phyloP scores from a whole-genome alignment of 805 yeast genomes.

The Candida odintsovae region DNA sequence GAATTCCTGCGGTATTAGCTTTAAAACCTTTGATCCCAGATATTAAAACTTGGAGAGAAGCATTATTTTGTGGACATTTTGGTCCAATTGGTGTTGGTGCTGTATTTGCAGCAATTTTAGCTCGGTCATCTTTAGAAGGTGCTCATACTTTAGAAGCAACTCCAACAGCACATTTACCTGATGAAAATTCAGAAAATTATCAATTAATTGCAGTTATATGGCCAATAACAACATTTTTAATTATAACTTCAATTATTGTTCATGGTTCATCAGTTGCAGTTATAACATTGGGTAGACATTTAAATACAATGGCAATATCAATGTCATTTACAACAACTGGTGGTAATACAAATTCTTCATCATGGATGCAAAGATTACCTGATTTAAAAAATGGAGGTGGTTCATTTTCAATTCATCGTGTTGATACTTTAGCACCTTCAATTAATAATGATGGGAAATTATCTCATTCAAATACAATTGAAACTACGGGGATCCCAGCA shows the following conservation, averaged over 20 bases:
- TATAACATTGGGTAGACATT: slow-evolving; percentile 55
- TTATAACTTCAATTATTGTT: slow-evolving; percentile 75
- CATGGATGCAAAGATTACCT: slow-evolving; percentile 86
- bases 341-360: slow-evolving; percentile 44
- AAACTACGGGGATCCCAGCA: slow-evolving; percentile 59
- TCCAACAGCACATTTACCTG: slow-evolving; percentile 48
- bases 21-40: slow-evolving; percentile 81
- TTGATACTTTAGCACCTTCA: slow-evolving; percentile 57
- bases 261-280: slow-evolving; percentile 91
- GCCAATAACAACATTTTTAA: slow-evolving; percentile 80
- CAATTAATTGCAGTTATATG: slow-evolving; percentile 60
- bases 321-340: slow-evolving; percentile 79
- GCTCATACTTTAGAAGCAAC: slow-evolving; percentile 45
- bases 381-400: slow-evolving; percentile 54
- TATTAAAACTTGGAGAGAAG: slow-evolving; percentile 88
- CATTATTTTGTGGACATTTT: slow-evolving; percentile 89
- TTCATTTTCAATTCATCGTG: slow-evolving; percentile 74
- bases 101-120: slow-evolving; percentile 74
- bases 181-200: slow-evolving; percentile 43
- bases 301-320: slow-evolving; percentile 88
- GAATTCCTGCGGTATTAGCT: slow-evolving; percentile 76
- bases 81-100: slow-evolving; percentile 98
- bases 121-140: slow-evolving; percentile 64
- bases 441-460: slow-evolving; percentile 17
- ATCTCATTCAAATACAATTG: slow-evolving; percentile 38